Percentiles rank a stretch among this genome's conserved stretches.
Evolutionary conservation across 352 stramenopile species (phyloP).

Genomic region (Phytopythium aichiense): DNA sequence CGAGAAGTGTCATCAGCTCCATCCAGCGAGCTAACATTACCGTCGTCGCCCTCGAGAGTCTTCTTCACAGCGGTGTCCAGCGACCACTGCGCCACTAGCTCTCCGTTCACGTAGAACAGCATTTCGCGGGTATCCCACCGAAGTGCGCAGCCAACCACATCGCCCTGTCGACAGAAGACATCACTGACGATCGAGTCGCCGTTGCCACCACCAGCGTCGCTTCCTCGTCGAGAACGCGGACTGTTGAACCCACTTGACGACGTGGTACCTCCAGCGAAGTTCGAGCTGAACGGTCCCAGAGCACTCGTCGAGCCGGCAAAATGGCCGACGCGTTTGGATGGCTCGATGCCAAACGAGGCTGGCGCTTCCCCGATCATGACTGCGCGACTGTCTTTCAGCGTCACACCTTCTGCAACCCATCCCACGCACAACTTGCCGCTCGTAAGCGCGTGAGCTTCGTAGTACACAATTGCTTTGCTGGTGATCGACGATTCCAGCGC

Average conservation of each 20-base stretch:
- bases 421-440: constrained; percentile 49
- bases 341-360: constrained; percentile 42
- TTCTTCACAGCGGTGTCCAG: neutral
- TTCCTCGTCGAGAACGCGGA: constrained; percentile 23
- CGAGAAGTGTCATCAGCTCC: neutral
- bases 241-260: constrained; percentile 23
- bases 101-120: constrained; percentile 62
- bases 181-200: constrained; percentile 27
- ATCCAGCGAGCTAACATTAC: neutral
- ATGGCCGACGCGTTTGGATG: constrained; percentile 26
- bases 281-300: constrained; percentile 14
- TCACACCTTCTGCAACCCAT: constrained; percentile 28
- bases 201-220: constrained; percentile 9
- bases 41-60: neutral
- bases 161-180: constrained; percentile 40
- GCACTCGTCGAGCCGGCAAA: constrained; percentile 19
- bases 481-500: neutral
- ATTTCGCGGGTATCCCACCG: constrained; percentile 24
- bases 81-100: constrained; percentile 16
- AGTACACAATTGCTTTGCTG: constrained; percentile 33
- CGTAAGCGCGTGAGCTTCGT: constrained; percentile 46
- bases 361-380: constrained; percentile 35
- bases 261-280: neutral
- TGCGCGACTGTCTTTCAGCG: constrained; percentile 11
- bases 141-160: constrained; percentile 56